Evolutionary conservation across 2,329 filamentous ascomycete species (phyloP).

Genomic region (Parastagonospora avenae): DNA sequence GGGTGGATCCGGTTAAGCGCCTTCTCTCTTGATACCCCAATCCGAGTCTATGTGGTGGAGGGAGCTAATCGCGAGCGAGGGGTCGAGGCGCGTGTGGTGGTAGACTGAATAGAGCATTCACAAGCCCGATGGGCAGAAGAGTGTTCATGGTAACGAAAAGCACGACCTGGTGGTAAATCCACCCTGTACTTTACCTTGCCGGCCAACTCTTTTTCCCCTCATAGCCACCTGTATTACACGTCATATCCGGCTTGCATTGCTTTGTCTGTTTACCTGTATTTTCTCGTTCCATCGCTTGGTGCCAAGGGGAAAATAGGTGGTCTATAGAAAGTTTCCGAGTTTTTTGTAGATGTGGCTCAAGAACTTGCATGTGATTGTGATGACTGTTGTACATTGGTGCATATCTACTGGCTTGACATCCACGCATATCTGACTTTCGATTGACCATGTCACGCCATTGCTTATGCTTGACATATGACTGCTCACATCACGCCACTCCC

Average conservation of each 20-base stretch:
- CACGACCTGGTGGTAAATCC: constrained; percentile 47
- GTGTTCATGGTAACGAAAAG: constrained; percentile 51
- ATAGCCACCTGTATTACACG: constrained; percentile 44
- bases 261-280: constrained; percentile 44
- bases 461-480: too few species aligned
- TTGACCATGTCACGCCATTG: too few species aligned
- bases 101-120: constrained; percentile 45
- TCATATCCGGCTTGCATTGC: constrained; percentile 47
- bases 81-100: constrained; percentile 34
- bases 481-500: not conserved
- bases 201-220: constrained; percentile 38
- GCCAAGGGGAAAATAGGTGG: constrained; percentile 44
- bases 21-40: constrained; percentile 44
- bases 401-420: too few species aligned
- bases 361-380: constrained; percentile 11
- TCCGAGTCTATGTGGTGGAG: constrained; percentile 43
- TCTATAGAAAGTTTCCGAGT: constrained; percentile 45
- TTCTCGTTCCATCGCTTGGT: constrained; percentile 43
- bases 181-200: constrained; percentile 52
- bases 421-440: too few species aligned
- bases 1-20: constrained; percentile 54
- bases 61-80: constrained; percentile 40
- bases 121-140: constrained; percentile 46
- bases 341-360: constrained; percentile 23
- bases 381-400: constrained; percentile 1